A percentile compares a stretch with the other conserved stretches of the same genome.
phyloP scores from a whole-genome alignment of 257 asterid species.

The Solanum pimpinellifolium region DNA sequence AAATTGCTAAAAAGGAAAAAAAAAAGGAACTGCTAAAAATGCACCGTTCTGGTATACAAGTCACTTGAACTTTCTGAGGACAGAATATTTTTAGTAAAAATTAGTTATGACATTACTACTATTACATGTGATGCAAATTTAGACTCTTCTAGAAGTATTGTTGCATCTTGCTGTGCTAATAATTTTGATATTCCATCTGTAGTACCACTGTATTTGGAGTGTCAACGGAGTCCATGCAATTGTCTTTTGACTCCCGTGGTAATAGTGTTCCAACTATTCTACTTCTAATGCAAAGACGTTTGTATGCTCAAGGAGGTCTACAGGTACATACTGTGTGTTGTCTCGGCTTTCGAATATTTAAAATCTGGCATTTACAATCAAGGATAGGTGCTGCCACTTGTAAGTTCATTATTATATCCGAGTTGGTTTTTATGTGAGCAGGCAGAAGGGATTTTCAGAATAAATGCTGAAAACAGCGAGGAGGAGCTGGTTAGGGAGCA shows the following conservation, averaged over 20 bases:
- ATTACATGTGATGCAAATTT: background rate
- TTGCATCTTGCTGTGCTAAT: background rate
- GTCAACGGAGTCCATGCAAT: conserved; percentile 97
- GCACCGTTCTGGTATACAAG: background rate
- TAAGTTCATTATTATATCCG: background rate
- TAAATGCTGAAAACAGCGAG: conserved; percentile 90
- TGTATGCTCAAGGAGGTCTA: conserved; percentile 81
- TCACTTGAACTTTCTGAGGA: background rate
- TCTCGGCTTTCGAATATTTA: background rate
- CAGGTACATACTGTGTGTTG: conserved; percentile 32
- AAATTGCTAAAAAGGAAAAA: background rate
- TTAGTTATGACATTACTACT: background rate
- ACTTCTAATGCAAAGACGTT: conserved; percentile 72
- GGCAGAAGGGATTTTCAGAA: conserved; percentile 97
- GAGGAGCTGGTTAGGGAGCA: conserved; percentile 96
- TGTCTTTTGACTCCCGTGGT: conserved; percentile 79
- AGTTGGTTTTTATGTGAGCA: conserved; percentile 21
- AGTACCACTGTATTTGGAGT: conserved; percentile 99
- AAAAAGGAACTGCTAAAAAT: background rate
- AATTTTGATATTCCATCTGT: conserved; percentile 18
- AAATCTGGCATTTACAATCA: background rate
- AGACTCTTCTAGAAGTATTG: background rate
- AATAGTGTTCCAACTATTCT: conserved; percentile 91
- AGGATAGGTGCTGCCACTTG: background rate
- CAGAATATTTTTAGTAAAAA: background rate